Conservation (phyloP, 306 rosid genomes). For the Phaseolus lunatus region DNA sequence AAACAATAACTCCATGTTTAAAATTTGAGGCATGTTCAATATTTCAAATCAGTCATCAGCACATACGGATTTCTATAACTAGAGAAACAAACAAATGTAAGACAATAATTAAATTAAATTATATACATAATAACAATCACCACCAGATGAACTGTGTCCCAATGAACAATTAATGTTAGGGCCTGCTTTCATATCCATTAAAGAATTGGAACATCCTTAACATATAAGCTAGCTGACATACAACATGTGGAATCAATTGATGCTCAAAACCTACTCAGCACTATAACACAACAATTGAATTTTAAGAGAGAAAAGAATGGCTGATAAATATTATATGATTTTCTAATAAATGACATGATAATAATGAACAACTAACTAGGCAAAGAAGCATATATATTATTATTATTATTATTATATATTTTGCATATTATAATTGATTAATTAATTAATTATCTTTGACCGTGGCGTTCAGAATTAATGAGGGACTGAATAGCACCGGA, state of each 20-base stretch:
- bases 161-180: constrained; percentile 32
- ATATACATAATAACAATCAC: constrained; percentile 53
- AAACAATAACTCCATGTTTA: neutral
- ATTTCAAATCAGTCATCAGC: neutral
- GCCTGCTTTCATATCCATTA: constrained; percentile 38
- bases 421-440: neutral
- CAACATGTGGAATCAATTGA: constrained; percentile 37
- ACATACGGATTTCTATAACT: neutral
- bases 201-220: constrained; percentile 46
- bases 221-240: constrained; percentile 14
- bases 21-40: neutral
- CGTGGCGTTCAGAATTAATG: constrained; percentile 55
- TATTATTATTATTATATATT: neutral
- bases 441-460: constrained; percentile 45
- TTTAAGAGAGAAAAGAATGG: constrained; percentile 44
- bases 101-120: constrained; percentile 41
- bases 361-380: neutral
- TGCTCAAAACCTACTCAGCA: constrained; percentile 32
- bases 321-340: constrained; percentile 23
- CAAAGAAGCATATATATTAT: neutral
- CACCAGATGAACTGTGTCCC: constrained; percentile 35
- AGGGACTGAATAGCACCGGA: constrained; percentile 68
- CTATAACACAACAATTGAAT: constrained; percentile 45
- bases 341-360: constrained; percentile 30
- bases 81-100: constrained; percentile 35